These are phyloP conservation scores for Trametes elegans DNA, from an alignment of 768 basidiomycete genomes.

Conservation along the genomic window DNA sequence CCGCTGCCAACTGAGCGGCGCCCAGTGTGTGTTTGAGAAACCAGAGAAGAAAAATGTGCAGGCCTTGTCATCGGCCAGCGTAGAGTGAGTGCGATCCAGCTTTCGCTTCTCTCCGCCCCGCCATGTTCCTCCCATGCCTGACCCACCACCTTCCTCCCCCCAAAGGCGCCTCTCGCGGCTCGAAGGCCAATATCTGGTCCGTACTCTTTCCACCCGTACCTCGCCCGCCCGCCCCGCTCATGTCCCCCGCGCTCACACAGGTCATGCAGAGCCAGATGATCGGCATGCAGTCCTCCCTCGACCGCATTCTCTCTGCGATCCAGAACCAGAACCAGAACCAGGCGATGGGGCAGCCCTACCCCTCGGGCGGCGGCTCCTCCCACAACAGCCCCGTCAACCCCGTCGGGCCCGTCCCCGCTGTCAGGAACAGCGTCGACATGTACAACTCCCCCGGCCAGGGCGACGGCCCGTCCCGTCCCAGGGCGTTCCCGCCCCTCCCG, in stretches of 20 bases:
- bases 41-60: slow-evolving; percentile 82
- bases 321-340: slow-evolving; percentile 38
- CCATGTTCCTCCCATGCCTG: slow-evolving; percentile 10
- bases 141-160: slow-evolving; percentile 20
- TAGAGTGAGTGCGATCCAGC: slow-evolving; percentile 56
- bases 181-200: slow-evolving; percentile 82
- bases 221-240: neutral
- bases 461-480: slow-evolving; percentile 28
- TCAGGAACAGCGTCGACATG: slow-evolving; percentile 28
- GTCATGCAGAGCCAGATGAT: slow-evolving; percentile 95
- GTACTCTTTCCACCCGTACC: slow-evolving; percentile 17
- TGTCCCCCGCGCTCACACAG: slow-evolving; percentile 37
- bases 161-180: slow-evolving; percentile 75
- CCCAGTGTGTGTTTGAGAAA: slow-evolving; percentile 84
- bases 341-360: slow-evolving; percentile 26
- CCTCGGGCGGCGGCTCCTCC: slow-evolving; percentile 10
- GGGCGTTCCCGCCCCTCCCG: slow-evolving; percentile 79
- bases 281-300: slow-evolving; percentile 87
- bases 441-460: slow-evolving; percentile 31
- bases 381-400: slow-evolving; percentile 14
- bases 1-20: slow-evolving; percentile 82
- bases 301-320: slow-evolving; percentile 74
- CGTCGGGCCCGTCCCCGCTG: slow-evolving; percentile 7
- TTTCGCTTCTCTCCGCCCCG: slow-evolving; percentile 21
- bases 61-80: slow-evolving; percentile 57